phyloP scores from a whole-genome alignment of 108 stramenopile species.

The Aurantiochytrium sp. region DNA sequence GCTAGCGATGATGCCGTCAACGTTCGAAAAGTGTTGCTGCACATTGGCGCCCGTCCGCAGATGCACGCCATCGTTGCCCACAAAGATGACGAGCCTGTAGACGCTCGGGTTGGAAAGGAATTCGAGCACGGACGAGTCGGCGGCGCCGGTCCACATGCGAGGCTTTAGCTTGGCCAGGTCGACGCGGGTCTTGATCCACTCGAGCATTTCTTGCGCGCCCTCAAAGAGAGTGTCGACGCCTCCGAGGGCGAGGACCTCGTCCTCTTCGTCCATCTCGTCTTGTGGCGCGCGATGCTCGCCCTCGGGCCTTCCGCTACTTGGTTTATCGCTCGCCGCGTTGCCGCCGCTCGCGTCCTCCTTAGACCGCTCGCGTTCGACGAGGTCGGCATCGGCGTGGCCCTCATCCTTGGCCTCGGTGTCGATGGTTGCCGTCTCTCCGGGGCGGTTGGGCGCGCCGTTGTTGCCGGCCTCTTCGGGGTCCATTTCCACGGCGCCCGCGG shows the following conservation, averaged over 20 bases:
- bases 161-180: not conserved
- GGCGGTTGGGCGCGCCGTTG: too few species aligned
- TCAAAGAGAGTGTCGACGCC: not conserved
- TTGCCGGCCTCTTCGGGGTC: too few species aligned
- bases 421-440: too few species aligned
- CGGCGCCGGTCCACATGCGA: not conserved
- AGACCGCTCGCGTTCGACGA: too few species aligned
- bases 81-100: conserved; percentile 4
- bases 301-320: not conserved
- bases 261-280: not conserved
- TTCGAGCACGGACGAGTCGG: not conserved
- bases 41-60: not conserved
- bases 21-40: too few species aligned
- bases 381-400: too few species aligned
- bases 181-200: not conserved
- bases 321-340: too few species aligned
- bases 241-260: not conserved
- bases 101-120: conserved; percentile 8
- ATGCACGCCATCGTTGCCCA: conserved; percentile 23
- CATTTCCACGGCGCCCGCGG: too few species aligned
- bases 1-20: too few species aligned
- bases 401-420: too few species aligned
- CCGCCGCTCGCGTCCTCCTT: too few species aligned
- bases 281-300: not conserved
- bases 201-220: conserved; percentile 27